Evolutionary conservation across 164 flowering plant genomes (phyloP).

Genomic region (Magnolia officinalis): DNA sequence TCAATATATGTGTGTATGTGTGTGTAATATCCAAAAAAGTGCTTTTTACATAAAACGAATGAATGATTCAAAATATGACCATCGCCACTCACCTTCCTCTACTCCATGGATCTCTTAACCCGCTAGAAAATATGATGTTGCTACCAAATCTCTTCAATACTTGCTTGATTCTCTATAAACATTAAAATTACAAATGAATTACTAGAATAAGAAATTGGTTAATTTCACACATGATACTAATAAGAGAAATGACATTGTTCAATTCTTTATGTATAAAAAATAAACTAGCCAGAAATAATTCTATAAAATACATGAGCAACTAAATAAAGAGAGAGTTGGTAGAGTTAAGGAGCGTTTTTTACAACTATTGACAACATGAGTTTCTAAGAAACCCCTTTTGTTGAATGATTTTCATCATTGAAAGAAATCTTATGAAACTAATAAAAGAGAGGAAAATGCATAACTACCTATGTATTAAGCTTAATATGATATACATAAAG

Average conservation of each 20-base stretch:
- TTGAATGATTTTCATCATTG: no score
- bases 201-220: background rate
- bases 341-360: no score
- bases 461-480: background rate
- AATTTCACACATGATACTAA: background rate
- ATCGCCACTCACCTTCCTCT: slow-evolving; percentile 44
- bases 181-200: background rate
- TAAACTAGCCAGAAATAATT: no score
- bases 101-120: slow-evolving; percentile 72
- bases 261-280: background rate
- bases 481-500: no score
- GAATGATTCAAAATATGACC: background rate
- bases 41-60: no score
- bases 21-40: no score
- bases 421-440: no score
- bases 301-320: no score
- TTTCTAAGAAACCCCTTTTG: no score
- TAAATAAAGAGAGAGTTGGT: no score
- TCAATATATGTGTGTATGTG: no score
- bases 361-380: no score
- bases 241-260: background rate
- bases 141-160: slow-evolving; percentile 52
- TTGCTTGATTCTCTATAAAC: slow-evolving; percentile 33
- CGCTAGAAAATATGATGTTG: slow-evolving; percentile 62
- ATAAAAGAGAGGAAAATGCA: background rate